A percentile compares a stretch with the other conserved stretches of the same genome.
These are phyloP conservation scores for Cryptosporidium viatorum DNA, from an alignment of 169 alveolate genomes.

Conservation along the genomic window DNA sequence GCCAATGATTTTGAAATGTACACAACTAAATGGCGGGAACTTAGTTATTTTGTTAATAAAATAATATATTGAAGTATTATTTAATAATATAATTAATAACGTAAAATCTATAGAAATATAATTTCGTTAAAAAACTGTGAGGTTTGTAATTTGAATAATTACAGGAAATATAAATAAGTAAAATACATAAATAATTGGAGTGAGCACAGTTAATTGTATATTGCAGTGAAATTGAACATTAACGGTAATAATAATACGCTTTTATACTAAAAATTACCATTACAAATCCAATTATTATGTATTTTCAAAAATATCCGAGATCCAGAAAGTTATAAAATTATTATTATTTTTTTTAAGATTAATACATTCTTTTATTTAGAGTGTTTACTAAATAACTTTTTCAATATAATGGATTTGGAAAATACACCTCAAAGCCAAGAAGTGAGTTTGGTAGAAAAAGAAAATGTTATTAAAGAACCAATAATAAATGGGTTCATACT, in stretches of 20 bases:
- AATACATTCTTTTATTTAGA: neutral
- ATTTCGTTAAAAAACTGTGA: neutral
- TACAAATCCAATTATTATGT: neutral
- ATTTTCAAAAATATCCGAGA: neutral
- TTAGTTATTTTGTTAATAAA: neutral
- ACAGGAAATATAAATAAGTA: neutral
- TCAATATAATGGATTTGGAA: conserved; percentile 29
- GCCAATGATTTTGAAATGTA: neutral
- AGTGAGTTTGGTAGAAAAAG: neutral
- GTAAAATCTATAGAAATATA: neutral
- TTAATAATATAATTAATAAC: no score
- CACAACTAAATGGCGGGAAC: neutral
- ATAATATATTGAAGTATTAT: no score
- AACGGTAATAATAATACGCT: no score
- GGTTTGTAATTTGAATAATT: neutral
- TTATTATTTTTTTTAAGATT: neutral
- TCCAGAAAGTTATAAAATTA: neutral
- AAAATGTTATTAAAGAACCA: conserved; percentile 19
- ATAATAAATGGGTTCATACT: conserved; percentile 49
- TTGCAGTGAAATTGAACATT: neutral
- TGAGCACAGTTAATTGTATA: neutral
- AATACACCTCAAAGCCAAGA: conserved; percentile 15
- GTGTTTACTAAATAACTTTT: neutral
- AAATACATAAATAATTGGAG: neutral
- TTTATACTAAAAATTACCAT: neutral